These are phyloP conservation scores for Cystofilobasidium capitatum DNA, from an alignment of 768 basidiomycete species.

Conservation along the genomic window DNA sequence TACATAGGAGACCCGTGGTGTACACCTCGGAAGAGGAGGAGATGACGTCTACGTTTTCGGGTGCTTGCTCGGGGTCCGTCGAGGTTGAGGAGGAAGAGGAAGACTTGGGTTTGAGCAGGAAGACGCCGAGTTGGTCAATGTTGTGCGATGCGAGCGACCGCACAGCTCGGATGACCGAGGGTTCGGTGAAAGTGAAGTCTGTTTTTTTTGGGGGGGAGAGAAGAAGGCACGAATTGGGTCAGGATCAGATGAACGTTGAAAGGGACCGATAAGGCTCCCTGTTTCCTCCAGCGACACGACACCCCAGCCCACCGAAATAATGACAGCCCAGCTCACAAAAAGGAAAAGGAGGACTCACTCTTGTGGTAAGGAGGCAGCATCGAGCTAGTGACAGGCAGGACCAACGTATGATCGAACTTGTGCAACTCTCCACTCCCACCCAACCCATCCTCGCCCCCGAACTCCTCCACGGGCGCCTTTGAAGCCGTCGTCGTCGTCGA, in stretches of 20 bases:
- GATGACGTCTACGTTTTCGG: conserved; percentile 76
- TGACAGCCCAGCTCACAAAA: not conserved
- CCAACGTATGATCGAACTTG: not conserved
- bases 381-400: conserved; percentile 6
- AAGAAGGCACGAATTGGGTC: not conserved
- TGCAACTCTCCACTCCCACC: too few species aligned
- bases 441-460: too few species aligned
- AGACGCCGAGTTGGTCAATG: conserved; percentile 92
- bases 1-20: conserved; percentile 17
- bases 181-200: conserved; percentile 85
- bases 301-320: too few species aligned
- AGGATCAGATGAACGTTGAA: conserved; percentile 1
- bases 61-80: conserved; percentile 74
- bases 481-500: too few species aligned
- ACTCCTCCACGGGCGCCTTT: too few species aligned
- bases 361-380: conserved; percentile 9
- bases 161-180: conserved; percentile 69
- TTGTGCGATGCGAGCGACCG: conserved; percentile 64
- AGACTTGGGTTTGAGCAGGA: conserved; percentile 51
- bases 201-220: conserved; percentile 53
- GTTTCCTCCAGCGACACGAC: too few species aligned
- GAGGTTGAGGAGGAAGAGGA: conserved; percentile 52
- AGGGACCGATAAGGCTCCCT: too few species aligned
- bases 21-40: conserved; percentile 5
- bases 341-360: conserved; percentile 36